Base-by-base conservation (phyloP, 2,329 filamentous ascomycete genomes). In the Chaetomium strumarium region DNA sequence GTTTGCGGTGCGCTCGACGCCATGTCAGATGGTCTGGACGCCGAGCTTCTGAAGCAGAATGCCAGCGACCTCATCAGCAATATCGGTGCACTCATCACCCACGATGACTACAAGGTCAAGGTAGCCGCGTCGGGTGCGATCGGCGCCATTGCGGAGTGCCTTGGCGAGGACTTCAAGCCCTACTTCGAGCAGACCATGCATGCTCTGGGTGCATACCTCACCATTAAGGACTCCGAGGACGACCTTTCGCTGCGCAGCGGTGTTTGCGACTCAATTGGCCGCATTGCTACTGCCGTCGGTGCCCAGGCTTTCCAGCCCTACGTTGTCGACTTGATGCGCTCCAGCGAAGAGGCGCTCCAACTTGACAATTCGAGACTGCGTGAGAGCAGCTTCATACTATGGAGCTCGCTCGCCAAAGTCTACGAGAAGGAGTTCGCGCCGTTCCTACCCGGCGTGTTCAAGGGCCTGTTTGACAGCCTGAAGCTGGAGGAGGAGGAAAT, bases 321-420 rank as follows among this genome's bases (percentile, higher is more conserved):
- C 66, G 91, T 97, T 34, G 78, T 87, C 66, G 89, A 90, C 39
- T 78, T 97, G 53, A 96, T 99, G 88, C 80, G 85, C 64, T 86
- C 92, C 13, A 96, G 89, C 60, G 91, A 96, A 71, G 91, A 96
- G 70, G 91, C 88, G 51, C 79, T 97, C 2, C 78, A 86, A 62
- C 83, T 99, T 2, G 91, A 90, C 62, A 91, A 96, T 72, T 88
- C 91, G 39, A 83, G 91, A 52, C 83, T 97, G 47, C 88, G 90
- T 70, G 93, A 99, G 76, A 96, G 90, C 57, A 96, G 90, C 68
- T 99, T 96, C 73, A 95, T 97, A 57, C 79, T 99, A 50, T 99
- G 93, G 92, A 90, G 89, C 60, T 90, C 88, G 38, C 84, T 99
- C 67, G 87, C 92, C 57, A 95, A 95, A 75, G 90, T 97, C 10